These are phyloP conservation scores for Podochytrium sp. DNA, from an alignment of 192 early-diverging fungal species.

Conservation along the genomic window DNA sequence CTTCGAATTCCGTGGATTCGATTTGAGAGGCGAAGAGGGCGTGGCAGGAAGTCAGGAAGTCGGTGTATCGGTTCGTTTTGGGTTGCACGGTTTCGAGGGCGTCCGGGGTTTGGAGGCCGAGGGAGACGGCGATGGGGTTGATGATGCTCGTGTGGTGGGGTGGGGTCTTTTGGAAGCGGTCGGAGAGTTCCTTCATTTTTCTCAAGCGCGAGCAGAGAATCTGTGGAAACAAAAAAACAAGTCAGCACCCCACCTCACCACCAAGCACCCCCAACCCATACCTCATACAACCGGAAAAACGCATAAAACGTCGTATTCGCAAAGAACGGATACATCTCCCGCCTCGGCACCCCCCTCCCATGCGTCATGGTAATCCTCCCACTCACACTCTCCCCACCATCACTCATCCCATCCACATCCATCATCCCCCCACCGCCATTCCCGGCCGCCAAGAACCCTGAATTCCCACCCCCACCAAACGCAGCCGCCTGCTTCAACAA, in stretches of 20 bases:
- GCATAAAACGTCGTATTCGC: constrained; percentile 85
- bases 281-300: constrained; percentile 87
- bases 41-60: constrained; percentile 74
- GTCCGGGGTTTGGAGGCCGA: constrained; percentile 47
- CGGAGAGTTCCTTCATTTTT: constrained; percentile 76
- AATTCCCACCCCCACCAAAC: neutral
- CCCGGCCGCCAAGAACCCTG: neutral
- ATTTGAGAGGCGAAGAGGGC: constrained; percentile 81
- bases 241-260: neutral
- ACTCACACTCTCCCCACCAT: constrained; percentile 20
- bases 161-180: constrained; percentile 57
- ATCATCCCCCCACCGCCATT: constrained; percentile 23
- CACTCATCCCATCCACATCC: constrained; percentile 40
- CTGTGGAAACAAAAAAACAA: constrained; percentile 48
- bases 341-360: constrained; percentile 15
- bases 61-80: constrained; percentile 72
- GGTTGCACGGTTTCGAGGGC: constrained; percentile 4
- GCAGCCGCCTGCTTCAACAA: constrained; percentile 27
- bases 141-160: constrained; percentile 51
- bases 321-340: constrained; percentile 73
- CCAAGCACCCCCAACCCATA: constrained; percentile 36
- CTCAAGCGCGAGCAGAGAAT: constrained; percentile 83
- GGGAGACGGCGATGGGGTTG: constrained; percentile 63
- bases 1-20: constrained; percentile 84
- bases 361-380: constrained; percentile 11